Evolutionary conservation across 1,139 yeast species (phyloP).

Genomic region (Debaryomycetaceae sp.): DNA sequence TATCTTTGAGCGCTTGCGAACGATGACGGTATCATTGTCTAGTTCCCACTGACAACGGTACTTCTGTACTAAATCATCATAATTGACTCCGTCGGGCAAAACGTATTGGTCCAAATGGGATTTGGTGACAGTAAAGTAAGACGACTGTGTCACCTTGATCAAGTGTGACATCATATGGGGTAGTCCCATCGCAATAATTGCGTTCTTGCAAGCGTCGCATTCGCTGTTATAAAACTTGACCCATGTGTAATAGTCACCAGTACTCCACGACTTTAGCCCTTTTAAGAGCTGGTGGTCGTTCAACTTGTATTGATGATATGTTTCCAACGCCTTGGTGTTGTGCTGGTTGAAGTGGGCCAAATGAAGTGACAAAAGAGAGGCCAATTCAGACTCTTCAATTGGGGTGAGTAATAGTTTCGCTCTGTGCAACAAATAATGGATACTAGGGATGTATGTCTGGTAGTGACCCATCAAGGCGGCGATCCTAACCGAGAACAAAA

Average conservation of each 20-base stretch:
- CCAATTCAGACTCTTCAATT: slow-evolving; percentile 36
- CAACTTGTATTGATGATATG: slow-evolving; percentile 26
- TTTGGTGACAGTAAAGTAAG: slow-evolving; percentile 32
- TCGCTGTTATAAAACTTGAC: slow-evolving; percentile 27
- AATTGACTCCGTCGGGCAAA: slow-evolving; percentile 27
- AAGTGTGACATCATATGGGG: slow-evolving; percentile 25
- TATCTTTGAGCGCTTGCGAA: too few species aligned
- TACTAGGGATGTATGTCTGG: slow-evolving; percentile 56
- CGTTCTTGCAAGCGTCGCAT: slow-evolving; percentile 22
- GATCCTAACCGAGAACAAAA: slow-evolving; percentile 45
- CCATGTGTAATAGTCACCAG: slow-evolving; percentile 41
- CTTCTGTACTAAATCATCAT: slow-evolving; percentile 16
- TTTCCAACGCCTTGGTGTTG: slow-evolving; percentile 28
- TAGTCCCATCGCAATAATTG: slow-evolving; percentile 42
- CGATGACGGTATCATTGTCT: slow-evolving; percentile 14
- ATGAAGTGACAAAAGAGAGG: slow-evolving; percentile 41
- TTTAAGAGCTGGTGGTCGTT: slow-evolving; percentile 17
- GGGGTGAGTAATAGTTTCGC: slow-evolving; percentile 16
- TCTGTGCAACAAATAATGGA: slow-evolving; percentile 32
- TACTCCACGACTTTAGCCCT: slow-evolving; percentile 33
- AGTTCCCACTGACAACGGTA: slow-evolving; percentile 26
- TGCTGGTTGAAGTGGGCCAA: slow-evolving; percentile 42
- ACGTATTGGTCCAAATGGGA: slow-evolving; percentile 17
- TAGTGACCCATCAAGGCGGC: slow-evolving; percentile 47
- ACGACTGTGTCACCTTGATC: slow-evolving; percentile 23